Base-by-base conservation (phyloP, 257 asterid species). In the Jacaranda mimosifolia region DNA sequence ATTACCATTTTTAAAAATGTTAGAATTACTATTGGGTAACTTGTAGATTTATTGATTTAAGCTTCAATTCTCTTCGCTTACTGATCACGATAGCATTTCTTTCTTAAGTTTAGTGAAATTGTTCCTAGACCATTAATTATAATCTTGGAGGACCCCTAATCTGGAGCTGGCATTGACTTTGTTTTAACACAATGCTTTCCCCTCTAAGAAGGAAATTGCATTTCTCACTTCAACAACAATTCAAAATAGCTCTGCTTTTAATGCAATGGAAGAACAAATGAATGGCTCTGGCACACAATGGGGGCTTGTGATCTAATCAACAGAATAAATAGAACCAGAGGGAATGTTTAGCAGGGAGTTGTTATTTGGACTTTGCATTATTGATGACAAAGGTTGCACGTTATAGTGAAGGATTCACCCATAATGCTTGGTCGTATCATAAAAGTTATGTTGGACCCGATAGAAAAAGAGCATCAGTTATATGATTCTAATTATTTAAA, bases 121-220 rank as follows among this genome's bases (percentile, higher is more conserved):
- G 75, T 91, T 91, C 90, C 82, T 93, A 81, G 90, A 17, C 99
- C 99, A 3, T 85, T 96, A 45, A 89, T 93, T 72, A 91, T 98
- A 69, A 62, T 88, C 75, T 70, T 91, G 92, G 99, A 96, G 81
- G 90, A 86, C 76, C 92, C 93, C 36, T 85, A 63, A 32, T 86
- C 85, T 74, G 97, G 97, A 68, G 82, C 56, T 18, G 94, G 88
- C 81, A 85, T 96, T 59, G 91, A 91, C 74, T 77, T 75, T 77
- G 98, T 96, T 66, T 93, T 42, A 65, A 63, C 66, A 83, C 84
- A 82, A 66, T 87, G 73, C 96, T 96, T 15, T 83, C 86, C 72
- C 96, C 98, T 64, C 73, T 96, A 63, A 88, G 80, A 75, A 85
- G 89, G 83, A 82, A 88, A 74, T 26, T 2, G 51, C 86, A 42